A percentile compares a stretch with the other conserved stretches of the same genome.
These are phyloP conservation scores for Sedum album DNA, from an alignment of 164 flowering plant genomes.

Conservation along the genomic window DNA sequence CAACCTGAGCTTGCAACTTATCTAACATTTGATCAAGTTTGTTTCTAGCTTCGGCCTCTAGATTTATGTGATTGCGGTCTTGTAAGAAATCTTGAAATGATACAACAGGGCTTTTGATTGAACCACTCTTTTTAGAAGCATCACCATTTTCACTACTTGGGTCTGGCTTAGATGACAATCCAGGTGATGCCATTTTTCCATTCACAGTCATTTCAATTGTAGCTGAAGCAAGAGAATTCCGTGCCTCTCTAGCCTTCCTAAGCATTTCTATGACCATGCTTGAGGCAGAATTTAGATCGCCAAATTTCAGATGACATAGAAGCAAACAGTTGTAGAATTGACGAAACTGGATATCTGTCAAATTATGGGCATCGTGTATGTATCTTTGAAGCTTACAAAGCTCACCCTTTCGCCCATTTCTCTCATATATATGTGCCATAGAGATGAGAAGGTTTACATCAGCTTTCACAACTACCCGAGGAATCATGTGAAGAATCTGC, in stretches of 20 bases:
- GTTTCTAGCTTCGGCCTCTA: slow-evolving; percentile 55
- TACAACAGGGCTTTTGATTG: slow-evolving; percentile 13
- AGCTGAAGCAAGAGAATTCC: slow-evolving; percentile 53
- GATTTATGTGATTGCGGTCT: slow-evolving; percentile 38
- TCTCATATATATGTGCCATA: slow-evolving; percentile 85
- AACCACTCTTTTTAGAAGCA: slow-evolving; percentile 11
- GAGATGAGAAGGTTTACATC: slow-evolving; percentile 46
- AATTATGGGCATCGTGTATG: slow-evolving; percentile 52
- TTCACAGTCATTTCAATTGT: slow-evolving; percentile 25
- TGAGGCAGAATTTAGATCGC: slow-evolving; percentile 76
- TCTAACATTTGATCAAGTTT: slow-evolving; percentile 31
- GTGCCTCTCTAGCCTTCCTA: slow-evolving; percentile 60
- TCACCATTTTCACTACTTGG: slow-evolving; percentile 10
- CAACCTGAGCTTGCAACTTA: slow-evolving; percentile 49
- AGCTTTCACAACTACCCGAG: slow-evolving; percentile 57
- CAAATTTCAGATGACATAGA: slow-evolving; percentile 79
- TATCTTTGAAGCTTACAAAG: slow-evolving; percentile 76
- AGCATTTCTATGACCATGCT: slow-evolving; percentile 84
- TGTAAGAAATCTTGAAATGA: slow-evolving; percentile 48
- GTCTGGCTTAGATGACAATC: slow-evolving; percentile 15
- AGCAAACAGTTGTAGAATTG: slow-evolving; percentile 85
- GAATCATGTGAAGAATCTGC: slow-evolving; percentile 82
- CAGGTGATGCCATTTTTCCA: slow-evolving; percentile 13
- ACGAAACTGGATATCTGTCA: slow-evolving; percentile 54
- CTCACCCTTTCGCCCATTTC: slow-evolving; percentile 83